A percentile compares a stretch with the other conserved stretches of the same genome.
Conservation (phyloP, 495 filamentous ascomycete species). For the Xylaria intraflava region DNA sequence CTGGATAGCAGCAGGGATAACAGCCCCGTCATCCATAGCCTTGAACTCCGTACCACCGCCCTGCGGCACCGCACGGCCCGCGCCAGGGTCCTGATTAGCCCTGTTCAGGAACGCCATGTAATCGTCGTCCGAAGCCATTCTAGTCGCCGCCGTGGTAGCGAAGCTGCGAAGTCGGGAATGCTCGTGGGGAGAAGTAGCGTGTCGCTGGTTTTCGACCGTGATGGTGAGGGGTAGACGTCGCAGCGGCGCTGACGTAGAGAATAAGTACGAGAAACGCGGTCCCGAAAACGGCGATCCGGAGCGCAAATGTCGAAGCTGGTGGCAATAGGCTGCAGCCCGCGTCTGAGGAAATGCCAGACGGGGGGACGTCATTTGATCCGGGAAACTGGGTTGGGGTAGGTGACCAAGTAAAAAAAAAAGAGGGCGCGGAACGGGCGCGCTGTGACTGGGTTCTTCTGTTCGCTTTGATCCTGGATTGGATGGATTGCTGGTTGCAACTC, state of each 20-base stretch:
- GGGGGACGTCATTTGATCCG: background rate
- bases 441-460: too few relatives aligned
- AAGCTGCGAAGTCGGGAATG: slow-evolving; percentile 1
- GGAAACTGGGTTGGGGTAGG: background rate
- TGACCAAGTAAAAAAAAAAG: background rate
- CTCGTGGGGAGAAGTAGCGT: background rate
- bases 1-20: slow-evolving; percentile 52
- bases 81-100: slow-evolving; percentile 63
- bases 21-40: slow-evolving; percentile 43
- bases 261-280: background rate
- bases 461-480: background rate
- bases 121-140: slow-evolving; percentile 71
- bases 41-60: slow-evolving; percentile 32
- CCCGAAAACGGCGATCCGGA: background rate
- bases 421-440: background rate
- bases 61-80: slow-evolving; percentile 29
- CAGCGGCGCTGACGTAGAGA: background rate
- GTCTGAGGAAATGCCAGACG: background rate
- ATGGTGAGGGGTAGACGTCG: background rate
- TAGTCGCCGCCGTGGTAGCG: slow-evolving; percentile 18
- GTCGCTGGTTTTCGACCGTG: background rate
- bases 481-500: too few relatives aligned
- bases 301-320: background rate
- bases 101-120: slow-evolving; percentile 80
- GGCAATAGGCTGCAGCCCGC: background rate